phyloP scores from a whole-genome alignment of 2,329 filamentous ascomycete species.

The Shiraia sp. region DNA sequence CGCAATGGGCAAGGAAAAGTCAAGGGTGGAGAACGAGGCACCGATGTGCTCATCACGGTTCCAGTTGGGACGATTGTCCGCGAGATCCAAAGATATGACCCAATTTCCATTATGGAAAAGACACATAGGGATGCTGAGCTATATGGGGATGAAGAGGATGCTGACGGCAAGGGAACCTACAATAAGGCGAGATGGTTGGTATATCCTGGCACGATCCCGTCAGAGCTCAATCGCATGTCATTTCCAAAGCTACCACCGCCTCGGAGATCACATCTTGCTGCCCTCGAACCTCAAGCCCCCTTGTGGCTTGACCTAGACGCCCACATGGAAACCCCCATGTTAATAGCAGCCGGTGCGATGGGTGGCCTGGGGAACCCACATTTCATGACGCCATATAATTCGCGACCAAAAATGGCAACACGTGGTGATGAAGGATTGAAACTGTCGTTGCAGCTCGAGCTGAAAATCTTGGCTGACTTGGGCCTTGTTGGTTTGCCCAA shows the following conservation, averaged over 20 bases:
- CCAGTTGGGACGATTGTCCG: slow-evolving; percentile 90
- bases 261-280: slow-evolving; percentile 60
- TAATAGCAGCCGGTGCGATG: slow-evolving; percentile 84
- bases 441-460: slow-evolving; percentile 81
- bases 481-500: slow-evolving; percentile 94
- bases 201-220: slow-evolving; percentile 77
- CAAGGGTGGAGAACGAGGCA: slow-evolving; percentile 75
- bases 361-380: slow-evolving; percentile 93
- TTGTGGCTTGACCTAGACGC: slow-evolving; percentile 63
- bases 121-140: slow-evolving; percentile 33
- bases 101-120: slow-evolving; percentile 68
- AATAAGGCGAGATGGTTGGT: slow-evolving; percentile 78
- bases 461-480: slow-evolving; percentile 94
- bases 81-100: slow-evolving; percentile 79
- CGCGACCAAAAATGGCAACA: slow-evolving; percentile 84
- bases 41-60: slow-evolving; percentile 86
- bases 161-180: slow-evolving; percentile 38
- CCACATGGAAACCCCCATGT: slow-evolving; percentile 79
- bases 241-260: slow-evolving; percentile 62
- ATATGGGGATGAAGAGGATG: slow-evolving; percentile 31
- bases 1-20: slow-evolving; percentile 76
- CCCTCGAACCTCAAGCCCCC: slow-evolving; percentile 72
- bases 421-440: slow-evolving; percentile 79
- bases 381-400: slow-evolving; percentile 76
- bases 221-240: slow-evolving; percentile 65